Conservation (phyloP, 371 early-diverging fungal genomes). For the Zychaea mexicana region DNA sequence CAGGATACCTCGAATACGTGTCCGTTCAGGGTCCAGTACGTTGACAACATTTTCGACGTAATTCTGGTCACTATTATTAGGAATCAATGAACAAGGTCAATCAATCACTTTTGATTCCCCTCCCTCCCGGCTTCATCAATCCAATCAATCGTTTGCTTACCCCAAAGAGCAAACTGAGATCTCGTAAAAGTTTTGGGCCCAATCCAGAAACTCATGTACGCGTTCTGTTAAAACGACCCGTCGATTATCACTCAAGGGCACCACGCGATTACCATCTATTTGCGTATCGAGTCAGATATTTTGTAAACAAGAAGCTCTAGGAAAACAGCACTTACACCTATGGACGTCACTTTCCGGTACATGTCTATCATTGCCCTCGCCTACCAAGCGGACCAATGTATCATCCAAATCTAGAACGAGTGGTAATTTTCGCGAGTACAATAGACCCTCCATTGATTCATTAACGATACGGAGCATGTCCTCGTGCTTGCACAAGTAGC, state of each 20-base stretch:
- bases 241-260: conserved; percentile 63
- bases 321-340: conserved; percentile 26
- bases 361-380: conserved; percentile 66
- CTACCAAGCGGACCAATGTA: conserved; percentile 75
- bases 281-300: background rate
- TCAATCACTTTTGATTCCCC: background rate
- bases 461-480: conserved; percentile 59
- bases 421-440: conserved; percentile 59
- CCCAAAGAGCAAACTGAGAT: conserved; percentile 82
- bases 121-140: background rate
- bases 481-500: conserved; percentile 63
- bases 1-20: conserved; percentile 61
- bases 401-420: conserved; percentile 83
- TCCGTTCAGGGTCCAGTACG: conserved; percentile 68
- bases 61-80: conserved; percentile 65
- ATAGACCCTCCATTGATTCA: conserved; percentile 45
- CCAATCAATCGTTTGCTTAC: conserved; percentile 28
- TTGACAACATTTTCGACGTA: conserved; percentile 75
- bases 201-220: conserved; percentile 77
- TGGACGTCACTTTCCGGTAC: conserved; percentile 63
- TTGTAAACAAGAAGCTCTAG: background rate
- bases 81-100: background rate
- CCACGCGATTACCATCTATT: conserved; percentile 64
- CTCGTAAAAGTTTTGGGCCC: conserved; percentile 72
- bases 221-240: conserved; percentile 70